Evolutionary conservation across 2,329 filamentous ascomycete genomes (phyloP).

Genomic region (Colletotrichum endophyticum): DNA sequence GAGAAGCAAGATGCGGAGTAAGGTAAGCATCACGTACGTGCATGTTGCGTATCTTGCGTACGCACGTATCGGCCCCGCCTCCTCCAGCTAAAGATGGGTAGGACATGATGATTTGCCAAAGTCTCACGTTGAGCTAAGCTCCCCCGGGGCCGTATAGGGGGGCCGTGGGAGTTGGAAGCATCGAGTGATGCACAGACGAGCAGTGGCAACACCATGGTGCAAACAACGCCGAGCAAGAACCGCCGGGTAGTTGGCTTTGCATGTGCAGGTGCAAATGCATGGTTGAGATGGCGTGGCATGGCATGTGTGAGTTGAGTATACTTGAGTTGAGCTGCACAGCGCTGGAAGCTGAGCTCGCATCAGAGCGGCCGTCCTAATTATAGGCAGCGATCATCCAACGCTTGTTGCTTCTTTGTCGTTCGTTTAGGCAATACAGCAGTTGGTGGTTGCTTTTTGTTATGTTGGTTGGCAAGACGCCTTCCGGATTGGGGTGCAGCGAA

Average conservation of each 20-base stretch:
- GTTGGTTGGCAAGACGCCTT: background rate
- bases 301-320: background rate
- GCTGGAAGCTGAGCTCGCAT: background rate
- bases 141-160: background rate
- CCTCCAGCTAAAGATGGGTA: background rate
- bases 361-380: background rate
- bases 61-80: background rate
- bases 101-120: background rate
- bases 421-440: background rate
- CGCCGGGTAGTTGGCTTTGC: background rate
- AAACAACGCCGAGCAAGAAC: background rate
- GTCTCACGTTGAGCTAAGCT: background rate
- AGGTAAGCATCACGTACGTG: background rate
- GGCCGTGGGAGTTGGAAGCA: background rate
- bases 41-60: background rate
- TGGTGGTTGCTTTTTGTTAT: background rate
- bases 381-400: background rate
- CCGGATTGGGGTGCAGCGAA: background rate
- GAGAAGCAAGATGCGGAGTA: background rate
- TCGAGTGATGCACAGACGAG: background rate
- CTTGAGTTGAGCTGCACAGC: background rate
- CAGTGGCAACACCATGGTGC: constrained; percentile 1
- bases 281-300: background rate
- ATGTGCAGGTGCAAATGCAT: background rate
- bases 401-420: background rate